Evolutionary conservation across 805 yeast genomes (phyloP), one percentile per base, ranked within the genome.

Genomic region (Hanseniaspora thailandica): DNA sequence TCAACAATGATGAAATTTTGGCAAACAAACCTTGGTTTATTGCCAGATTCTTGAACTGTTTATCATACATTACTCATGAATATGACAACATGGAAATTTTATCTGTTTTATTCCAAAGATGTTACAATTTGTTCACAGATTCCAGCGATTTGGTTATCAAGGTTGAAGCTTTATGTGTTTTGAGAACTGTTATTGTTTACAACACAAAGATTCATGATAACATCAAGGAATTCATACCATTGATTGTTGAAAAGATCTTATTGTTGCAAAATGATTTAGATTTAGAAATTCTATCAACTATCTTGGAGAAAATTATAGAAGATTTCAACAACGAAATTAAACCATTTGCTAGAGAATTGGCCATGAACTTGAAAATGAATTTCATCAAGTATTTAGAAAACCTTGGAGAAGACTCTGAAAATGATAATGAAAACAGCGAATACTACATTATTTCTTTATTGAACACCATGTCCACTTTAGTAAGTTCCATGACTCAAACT

Each of bases 231-330:
- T 81, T 84, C 55, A 85, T 93, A 55, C 81, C 93, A 36, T 82
- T 81, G 10, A 80, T 90, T 3, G 84, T 93, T 84, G 85, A 86
- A 57, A 82, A 78, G 59, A 70, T 93, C 54, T 71, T 93, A 59
- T 79, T 77, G 36, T 68, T 93, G 40, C 82, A 95, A 6, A 82
- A 84, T 63, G 78, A 80, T 52, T 81, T 87, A 60, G 98, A 93
- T 62, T 77, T 83, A 57, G 98, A 94, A 62, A 76, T 86, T 35
- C 73, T 93, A 22, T 78, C 94, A 7, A 84, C 81, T 47, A 95
- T 90, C n/a, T 87, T 93, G 82, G 97, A 93, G 69, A 88, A 87
- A 54, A 86, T 93, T 64, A 96, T 93, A 33, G 96, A 88, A 62
- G 76, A 78, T 56, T 94, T 86, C 66, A 76, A 95, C 1, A 83